phyloP scores from a whole-genome alignment of 805 yeast genomes.

The Candida manassasensis region DNA sequence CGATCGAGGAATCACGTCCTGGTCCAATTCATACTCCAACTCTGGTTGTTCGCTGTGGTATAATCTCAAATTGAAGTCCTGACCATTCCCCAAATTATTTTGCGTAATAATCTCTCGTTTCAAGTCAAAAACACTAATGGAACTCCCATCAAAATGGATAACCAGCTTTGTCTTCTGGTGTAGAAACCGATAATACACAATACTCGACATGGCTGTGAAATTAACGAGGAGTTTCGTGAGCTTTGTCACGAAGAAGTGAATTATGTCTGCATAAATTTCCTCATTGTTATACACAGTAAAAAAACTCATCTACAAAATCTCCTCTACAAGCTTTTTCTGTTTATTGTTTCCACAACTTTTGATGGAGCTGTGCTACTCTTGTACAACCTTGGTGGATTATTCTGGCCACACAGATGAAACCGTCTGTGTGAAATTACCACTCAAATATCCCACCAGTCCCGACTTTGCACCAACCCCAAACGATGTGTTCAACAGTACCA shows the following conservation, averaged over 20 bases:
- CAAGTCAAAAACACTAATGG: constrained; percentile 89
- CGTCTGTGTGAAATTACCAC: constrained; percentile 9
- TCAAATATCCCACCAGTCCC: constrained; percentile 7
- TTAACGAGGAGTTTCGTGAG: too few relatives aligned
- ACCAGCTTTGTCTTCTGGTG: constrained; percentile 79
- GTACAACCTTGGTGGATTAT: constrained; percentile 8
- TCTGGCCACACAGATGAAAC: constrained; percentile 6
- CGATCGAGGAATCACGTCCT: constrained; percentile 86
- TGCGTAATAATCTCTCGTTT: constrained; percentile 83
- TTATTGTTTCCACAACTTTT: not conserved
- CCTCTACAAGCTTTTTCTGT: not conserved
- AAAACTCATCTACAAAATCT: not conserved
- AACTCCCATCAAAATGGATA: constrained; percentile 91
- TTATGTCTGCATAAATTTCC: not conserved
- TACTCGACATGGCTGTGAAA: constrained; percentile 81
- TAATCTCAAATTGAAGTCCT: constrained; percentile 73
- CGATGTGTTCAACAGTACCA: constrained; percentile 18
- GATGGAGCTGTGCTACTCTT: constrained; percentile 6
- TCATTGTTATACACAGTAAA: not conserved
- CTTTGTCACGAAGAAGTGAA: not conserved
- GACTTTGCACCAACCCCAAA: constrained; percentile 11
- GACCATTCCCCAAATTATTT: constrained; percentile 77
- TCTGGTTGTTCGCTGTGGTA: constrained; percentile 55
- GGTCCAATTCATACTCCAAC: constrained; percentile 79
- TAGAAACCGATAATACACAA: constrained; percentile 78